These are phyloP conservation scores for Hypoxylon lienhwacheense DNA, from an alignment of 495 filamentous ascomycete species.

Conservation along the genomic window DNA sequence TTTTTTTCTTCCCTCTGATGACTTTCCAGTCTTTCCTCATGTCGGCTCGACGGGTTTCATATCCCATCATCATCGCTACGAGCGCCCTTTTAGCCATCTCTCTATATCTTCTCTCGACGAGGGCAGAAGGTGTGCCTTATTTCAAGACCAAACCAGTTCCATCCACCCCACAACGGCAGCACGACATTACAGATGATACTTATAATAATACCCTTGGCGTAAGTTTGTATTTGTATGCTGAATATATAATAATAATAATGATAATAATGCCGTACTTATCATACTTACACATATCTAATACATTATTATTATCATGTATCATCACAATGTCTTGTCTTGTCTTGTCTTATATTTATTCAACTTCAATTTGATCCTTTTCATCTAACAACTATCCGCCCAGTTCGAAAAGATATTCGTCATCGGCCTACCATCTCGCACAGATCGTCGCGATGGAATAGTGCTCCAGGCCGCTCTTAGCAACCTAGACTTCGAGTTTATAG, in stretches of 20 bases:
- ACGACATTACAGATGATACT: constrained; percentile 12
- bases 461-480: constrained; percentile 50
- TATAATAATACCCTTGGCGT: constrained; percentile 33
- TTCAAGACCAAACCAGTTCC: background rate
- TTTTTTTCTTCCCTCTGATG: background rate
- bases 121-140: constrained; percentile 1
- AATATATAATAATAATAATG: too few species aligned
- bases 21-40: constrained; percentile 2
- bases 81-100: constrained; percentile 11
- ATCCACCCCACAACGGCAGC: background rate
- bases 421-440: constrained; percentile 53
- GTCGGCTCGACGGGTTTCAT: constrained; percentile 12
- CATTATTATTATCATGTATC: too few species aligned
- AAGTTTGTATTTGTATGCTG: constrained; percentile 3
- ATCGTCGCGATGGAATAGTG: constrained; percentile 59
- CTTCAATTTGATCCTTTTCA: too few species aligned
- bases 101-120: constrained; percentile 15
- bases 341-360: too few species aligned
- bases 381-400: constrained; percentile 34
- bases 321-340: too few species aligned
- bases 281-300: too few species aligned
- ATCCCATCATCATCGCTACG: constrained; percentile 4
- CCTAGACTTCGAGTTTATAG: constrained; percentile 54
- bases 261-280: too few species aligned
- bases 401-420: constrained; percentile 60